Evolutionary conservation across 164 flowering plant genomes (phyloP).

Genomic region (Echeveria elegans): DNA sequence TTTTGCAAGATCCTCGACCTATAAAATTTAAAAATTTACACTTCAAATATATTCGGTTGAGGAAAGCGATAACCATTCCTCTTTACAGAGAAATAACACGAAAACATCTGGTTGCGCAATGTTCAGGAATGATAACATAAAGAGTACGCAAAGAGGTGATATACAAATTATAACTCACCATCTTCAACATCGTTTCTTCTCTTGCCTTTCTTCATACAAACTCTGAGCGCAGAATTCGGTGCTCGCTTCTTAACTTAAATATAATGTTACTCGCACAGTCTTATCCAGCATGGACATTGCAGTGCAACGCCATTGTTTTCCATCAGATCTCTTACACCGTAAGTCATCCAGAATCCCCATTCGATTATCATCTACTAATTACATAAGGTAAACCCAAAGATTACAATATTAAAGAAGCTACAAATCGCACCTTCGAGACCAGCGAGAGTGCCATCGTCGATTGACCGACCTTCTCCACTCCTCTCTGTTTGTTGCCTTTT

Average conservation of each 20-base stretch:
- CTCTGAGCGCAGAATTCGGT: constrained; percentile 82
- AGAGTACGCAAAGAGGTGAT: background rate
- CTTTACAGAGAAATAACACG: no score
- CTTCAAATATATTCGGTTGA: background rate
- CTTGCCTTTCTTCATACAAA: constrained; percentile 70
- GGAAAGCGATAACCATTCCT: background rate
- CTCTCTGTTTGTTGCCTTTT: background rate
- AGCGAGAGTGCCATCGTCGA: background rate
- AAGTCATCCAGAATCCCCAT: constrained; percentile 86
- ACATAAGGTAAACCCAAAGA: background rate
- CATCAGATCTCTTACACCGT: constrained; percentile 92
- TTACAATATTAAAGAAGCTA: background rate
- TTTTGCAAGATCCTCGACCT: constrained; percentile 3
- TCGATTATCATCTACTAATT: background rate
- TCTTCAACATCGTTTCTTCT: constrained; percentile 48
- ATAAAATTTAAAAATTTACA: background rate
- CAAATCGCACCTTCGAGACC: background rate
- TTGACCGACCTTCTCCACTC: background rate
- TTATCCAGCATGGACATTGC: constrained; percentile 97
- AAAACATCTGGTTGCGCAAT: background rate
- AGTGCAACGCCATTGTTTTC: constrained; percentile 98
- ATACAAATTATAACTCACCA: no score
- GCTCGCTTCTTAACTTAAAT: constrained; percentile 94
- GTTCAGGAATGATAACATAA: background rate
- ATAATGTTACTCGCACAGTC: constrained; percentile 95